Base-by-base conservation (phyloP, 805 yeast species). In the Clavispora asparagi region DNA sequence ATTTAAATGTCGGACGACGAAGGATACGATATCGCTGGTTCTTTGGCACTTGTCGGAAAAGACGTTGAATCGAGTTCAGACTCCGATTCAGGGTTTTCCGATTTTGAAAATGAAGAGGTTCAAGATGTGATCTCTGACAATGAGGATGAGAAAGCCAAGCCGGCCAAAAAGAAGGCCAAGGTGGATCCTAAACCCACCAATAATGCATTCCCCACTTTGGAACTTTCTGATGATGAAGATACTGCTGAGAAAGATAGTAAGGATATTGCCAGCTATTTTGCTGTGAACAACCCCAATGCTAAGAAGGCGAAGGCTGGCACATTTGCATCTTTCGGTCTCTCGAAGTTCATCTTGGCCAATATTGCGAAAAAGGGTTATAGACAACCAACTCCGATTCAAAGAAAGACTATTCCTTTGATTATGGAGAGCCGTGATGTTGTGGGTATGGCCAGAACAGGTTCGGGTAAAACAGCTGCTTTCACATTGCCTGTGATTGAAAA, bases 381-480 rank as follows among this genome's bases (percentile, higher is more conserved):
- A 54, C 94, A 86, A 54, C 99, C 99, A 12, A 94, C 99, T 0
- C 99, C 99, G 1, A 94, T 94, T 64, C 99, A 94, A 69, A 77
- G 99, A 53, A 94, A 92, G 62, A 85, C 99, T 3, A 87, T 94
- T 48, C 99, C 99, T 0, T 73, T 90, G 45, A 83, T 94, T 48
- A 71, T 94, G 71, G 88, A 86, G 40, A 85, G 82, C 45, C 77
- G 95, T 60, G 99, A 94, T 68, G 95, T 94, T 37, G 99, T 94
- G 13, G 99, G 97, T 62, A 94, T 94, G 99, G 99, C 99, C 13
- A 79, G 99, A 61, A 94, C 99, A 0, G 99, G 99, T 59, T 87
- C 96, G 25, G 99, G 99, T 75, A 94, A 94, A 63, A 94, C 99
- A 0, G 99, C 99, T 8, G 98, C 99, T 1, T 94, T 94, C 63